Percentiles rank a stretch among this genome's conserved stretches.
These are phyloP conservation scores for Biscogniauxia sp. DNA, from an alignment of 2,329 filamentous ascomycete genomes.

Conservation along the genomic window DNA sequence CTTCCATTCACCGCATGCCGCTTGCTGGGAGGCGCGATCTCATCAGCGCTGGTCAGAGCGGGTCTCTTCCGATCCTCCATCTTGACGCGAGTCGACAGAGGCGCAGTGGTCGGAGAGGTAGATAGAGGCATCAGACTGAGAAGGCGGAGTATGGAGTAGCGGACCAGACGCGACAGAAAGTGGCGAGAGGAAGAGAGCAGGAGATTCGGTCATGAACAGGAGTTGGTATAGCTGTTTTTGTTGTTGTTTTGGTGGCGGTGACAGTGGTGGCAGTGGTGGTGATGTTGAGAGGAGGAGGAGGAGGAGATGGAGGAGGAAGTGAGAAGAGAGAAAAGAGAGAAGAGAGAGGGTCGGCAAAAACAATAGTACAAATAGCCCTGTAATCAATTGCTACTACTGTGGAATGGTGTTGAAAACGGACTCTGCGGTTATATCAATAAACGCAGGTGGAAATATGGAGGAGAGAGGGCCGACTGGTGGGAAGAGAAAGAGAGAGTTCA, in stretches of 20 bases:
- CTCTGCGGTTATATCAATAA: neutral
- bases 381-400: conserved; percentile 19
- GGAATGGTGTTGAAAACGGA: neutral
- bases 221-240: neutral
- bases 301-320: conserved; percentile 17
- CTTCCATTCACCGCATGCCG: conserved; percentile 85
- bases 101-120: conserved; percentile 66
- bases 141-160: conserved; percentile 44
- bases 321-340: conserved; percentile 18
- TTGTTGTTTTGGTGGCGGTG: neutral
- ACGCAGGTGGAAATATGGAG: neutral
- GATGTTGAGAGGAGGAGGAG: neutral
- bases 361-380: conserved; percentile 23
- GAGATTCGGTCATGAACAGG: neutral
- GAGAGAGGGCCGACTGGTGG: conserved; percentile 1
- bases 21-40: conserved; percentile 86
- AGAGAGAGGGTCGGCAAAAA: conserved; percentile 21
- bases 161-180: conserved; percentile 21
- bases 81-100: conserved; percentile 81
- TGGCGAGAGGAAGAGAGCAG: neutral
- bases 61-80: conserved; percentile 99
- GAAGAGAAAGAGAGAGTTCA: conserved; percentile 24
- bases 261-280: neutral
- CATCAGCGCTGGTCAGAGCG: conserved; percentile 74
- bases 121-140: conserved; percentile 83